A percentile compares a stretch with the other conserved stretches of the same genome.
phyloP scores from a whole-genome alignment of 2,329 filamentous ascomycete genomes.

The Beauveria medogensis region DNA sequence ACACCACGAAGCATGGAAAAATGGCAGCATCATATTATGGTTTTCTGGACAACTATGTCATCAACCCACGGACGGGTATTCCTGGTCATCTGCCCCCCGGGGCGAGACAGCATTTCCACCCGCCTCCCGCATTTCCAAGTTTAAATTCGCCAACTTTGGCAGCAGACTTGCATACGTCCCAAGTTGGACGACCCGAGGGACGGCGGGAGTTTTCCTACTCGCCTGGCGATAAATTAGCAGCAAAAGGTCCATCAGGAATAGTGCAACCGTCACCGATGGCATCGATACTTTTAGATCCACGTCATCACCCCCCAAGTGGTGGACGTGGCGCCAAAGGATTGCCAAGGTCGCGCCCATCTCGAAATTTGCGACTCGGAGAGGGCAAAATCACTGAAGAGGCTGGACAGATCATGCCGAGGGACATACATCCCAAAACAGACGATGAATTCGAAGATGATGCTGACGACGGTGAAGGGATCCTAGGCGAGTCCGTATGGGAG shows the following conservation, averaged over 20 bases:
- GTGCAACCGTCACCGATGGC: conserved; percentile 58
- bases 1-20: conserved; percentile 90
- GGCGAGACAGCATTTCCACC: conserved; percentile 53
- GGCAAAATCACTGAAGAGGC: conserved; percentile 49
- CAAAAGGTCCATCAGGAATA: conserved; percentile 24
- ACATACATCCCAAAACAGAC: conserved; percentile 43
- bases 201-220: background rate
- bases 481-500: conserved; percentile 54
- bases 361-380: conserved; percentile 38
- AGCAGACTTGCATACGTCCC: conserved; percentile 47
- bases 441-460: conserved; percentile 49
- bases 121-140: conserved; percentile 66
- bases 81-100: conserved; percentile 52
- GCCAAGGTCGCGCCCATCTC: conserved; percentile 37
- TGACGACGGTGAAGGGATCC: conserved; percentile 35
- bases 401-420: conserved; percentile 37
- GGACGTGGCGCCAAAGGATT: conserved; percentile 36
- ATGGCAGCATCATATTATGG: conserved; percentile 97
- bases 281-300: conserved; percentile 66
- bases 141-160: conserved; percentile 54
- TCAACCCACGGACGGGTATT: conserved; percentile 61
- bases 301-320: conserved; percentile 58
- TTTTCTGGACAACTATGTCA: conserved; percentile 86
- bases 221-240: conserved; percentile 1
- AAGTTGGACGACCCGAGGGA: conserved; percentile 28